Conservation (phyloP, 257 asterid species). For the Solanum infundibuliforme region DNA sequence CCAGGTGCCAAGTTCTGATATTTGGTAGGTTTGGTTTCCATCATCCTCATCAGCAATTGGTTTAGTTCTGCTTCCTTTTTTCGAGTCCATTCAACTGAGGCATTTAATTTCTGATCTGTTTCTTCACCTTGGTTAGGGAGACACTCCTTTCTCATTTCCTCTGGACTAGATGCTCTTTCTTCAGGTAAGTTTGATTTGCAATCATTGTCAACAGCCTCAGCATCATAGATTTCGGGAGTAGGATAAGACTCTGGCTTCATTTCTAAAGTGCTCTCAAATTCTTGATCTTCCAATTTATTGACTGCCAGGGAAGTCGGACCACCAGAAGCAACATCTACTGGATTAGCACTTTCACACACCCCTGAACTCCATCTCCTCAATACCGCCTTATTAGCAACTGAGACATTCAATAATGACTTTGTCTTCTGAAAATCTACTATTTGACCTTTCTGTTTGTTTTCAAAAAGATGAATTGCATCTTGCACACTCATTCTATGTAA, state of each 20-base stretch:
- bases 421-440: slow-evolving; percentile 47
- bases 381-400: slow-evolving; percentile 63
- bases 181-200: slow-evolving; percentile 22
- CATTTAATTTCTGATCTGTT: slow-evolving; percentile 28
- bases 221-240: not conserved
- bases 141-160: slow-evolving; percentile 27
- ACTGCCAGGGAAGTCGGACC: slow-evolving; percentile 20
- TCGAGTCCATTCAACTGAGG: slow-evolving; percentile 82
- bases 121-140: slow-evolving; percentile 17
- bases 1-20: slow-evolving; percentile 28
- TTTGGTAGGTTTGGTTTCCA: slow-evolving; percentile 70
- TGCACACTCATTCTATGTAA: slow-evolving; percentile 72
- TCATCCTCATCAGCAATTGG: slow-evolving; percentile 76
- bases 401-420: slow-evolving; percentile 6
- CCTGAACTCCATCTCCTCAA: slow-evolving; percentile 97
- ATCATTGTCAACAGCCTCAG: slow-evolving; percentile 29
- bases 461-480: slow-evolving; percentile 87
- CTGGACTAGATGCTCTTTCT: slow-evolving; percentile 19
- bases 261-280: slow-evolving; percentile 19
- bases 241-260: slow-evolving; percentile 22
- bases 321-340: slow-evolving; percentile 23
- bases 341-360: slow-evolving; percentile 40
- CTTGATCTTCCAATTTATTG: slow-evolving; percentile 18
- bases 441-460: slow-evolving; percentile 80
- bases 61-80: slow-evolving; percentile 89